A percentile compares a stretch with the other conserved stretches of the same genome.
phyloP scores from a whole-genome alignment of 1,139 yeast species.

The Kodamaea alishanica region DNA sequence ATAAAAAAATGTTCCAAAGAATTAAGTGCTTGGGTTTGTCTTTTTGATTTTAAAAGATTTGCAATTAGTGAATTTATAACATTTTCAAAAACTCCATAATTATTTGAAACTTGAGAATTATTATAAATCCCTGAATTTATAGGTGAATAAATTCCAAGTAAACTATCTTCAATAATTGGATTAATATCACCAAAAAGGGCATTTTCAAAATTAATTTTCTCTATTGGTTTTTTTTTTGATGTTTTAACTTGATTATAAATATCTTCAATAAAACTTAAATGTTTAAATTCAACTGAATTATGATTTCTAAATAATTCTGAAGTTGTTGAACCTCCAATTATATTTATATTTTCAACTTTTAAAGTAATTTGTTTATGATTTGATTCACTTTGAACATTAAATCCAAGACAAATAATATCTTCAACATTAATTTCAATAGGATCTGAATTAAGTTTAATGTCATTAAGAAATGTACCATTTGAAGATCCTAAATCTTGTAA shows the following conservation, averaged over 20 bases:
- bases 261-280: conserved; percentile 43
- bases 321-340: conserved; percentile 31
- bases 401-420: conserved; percentile 83
- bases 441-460: conserved; percentile 61
- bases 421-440: conserved; percentile 65
- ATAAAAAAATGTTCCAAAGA: conserved; percentile 30
- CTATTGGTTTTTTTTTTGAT: conserved; percentile 1
- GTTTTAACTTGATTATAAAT: conserved; percentile 22
- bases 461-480: conserved; percentile 91
- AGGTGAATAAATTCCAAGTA: conserved; percentile 54
- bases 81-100: conserved; percentile 45
- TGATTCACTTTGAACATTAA: conserved; percentile 79
- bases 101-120: conserved; percentile 56
- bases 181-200: conserved; percentile 78
- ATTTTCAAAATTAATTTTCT: conserved; percentile 47
- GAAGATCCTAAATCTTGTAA: conserved; percentile 85
- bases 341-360: conserved; percentile 65
- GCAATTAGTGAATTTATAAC: conserved; percentile 29
- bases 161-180: conserved; percentile 56
- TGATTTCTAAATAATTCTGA: conserved; percentile 8
- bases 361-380: conserved; percentile 87
- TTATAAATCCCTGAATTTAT: conserved; percentile 60
- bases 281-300: conserved; percentile 35
- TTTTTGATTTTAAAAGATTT: conserved; percentile 32
- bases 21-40: conserved; percentile 33